phyloP scores from a whole-genome alignment of 352 stramenopile genomes.

The Globisporangium mamillatum region DNA sequence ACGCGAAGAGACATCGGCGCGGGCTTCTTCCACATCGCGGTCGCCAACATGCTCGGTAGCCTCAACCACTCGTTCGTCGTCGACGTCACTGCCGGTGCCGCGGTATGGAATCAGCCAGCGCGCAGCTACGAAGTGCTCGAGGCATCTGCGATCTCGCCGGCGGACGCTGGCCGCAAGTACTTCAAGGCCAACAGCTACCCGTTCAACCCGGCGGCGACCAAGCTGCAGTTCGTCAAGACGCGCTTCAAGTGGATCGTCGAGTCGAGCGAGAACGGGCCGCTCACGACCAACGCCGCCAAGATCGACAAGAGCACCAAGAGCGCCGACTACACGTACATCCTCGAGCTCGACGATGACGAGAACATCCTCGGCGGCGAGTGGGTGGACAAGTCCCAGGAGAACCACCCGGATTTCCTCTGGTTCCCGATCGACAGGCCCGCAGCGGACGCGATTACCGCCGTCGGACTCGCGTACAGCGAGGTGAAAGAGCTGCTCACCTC shows the following conservation, averaged over 20 bases:
- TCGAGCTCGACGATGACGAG: conserved; percentile 53
- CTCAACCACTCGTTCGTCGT: conserved; percentile 51
- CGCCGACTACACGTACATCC: conserved; percentile 59
- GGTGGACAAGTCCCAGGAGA: conserved; percentile 39
- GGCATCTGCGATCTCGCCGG: conserved; percentile 29
- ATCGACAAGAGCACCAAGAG: conserved; percentile 47
- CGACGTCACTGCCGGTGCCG: conserved; percentile 47
- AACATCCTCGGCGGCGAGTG: conserved; percentile 71
- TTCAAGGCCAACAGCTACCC: conserved; percentile 45
- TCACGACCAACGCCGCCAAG: conserved; percentile 33
- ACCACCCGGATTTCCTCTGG: conserved; percentile 75
- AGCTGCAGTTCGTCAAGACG: conserved; percentile 44
- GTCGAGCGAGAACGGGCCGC: conserved; percentile 41
- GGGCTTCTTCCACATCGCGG: conserved; percentile 55
- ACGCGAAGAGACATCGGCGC: conserved; percentile 42
- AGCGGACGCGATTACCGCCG: conserved; percentile 29
- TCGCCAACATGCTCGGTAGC: conserved; percentile 47
- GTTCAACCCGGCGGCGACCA: conserved; percentile 52
- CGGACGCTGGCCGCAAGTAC: conserved; percentile 33
- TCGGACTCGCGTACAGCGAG: conserved; percentile 44
- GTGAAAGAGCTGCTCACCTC: conserved; percentile 25
- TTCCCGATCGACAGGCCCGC: conserved; percentile 42
- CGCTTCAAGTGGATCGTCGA: conserved; percentile 59
- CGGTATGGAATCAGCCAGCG: conserved; percentile 59
- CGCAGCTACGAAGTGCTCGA: conserved; percentile 43